Base-by-base conservation (phyloP, 805 yeast species). In the Nakazawaea ishiwadae region DNA sequence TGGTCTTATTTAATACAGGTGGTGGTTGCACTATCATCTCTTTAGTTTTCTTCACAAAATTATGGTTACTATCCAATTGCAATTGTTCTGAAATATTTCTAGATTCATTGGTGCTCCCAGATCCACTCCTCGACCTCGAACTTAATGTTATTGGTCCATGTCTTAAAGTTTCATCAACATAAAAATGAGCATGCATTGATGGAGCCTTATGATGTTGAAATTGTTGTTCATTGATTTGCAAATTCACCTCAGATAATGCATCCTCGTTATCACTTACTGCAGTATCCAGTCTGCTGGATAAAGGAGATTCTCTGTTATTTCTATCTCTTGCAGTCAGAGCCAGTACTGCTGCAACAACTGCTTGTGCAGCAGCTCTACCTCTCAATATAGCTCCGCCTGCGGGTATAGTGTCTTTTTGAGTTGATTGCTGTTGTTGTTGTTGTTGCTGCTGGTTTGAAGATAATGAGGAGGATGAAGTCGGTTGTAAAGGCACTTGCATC, bases 121-220 rank as follows among this genome's bases (percentile, higher is more conserved):
- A 60, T 2, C 61, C 59, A 32, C 63, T 58, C 18, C 65, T 50
- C 1, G 62, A 57, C 37, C 71, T 54, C 7, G 58, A 56, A 12
- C 64, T 52, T 19, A 23, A 26, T 2, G 37, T 39, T 4, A 16
- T 28, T 3, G 60, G 55, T 4, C 65, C 66, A 51, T 73, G 80
- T 52, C 76, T 81, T n/a, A 77, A 55, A 1, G 82, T 69, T 43
- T 84, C 90, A 46, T 80, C 84, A 8, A 78, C 79, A 49, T 72
- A 74, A 55, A 85, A 85, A 60, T 84, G 95, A 0, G 93, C 89
- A 60, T 85, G 95, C 47, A 81, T 81, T 1, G 85, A 73, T 14
- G 84, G 71, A 16, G 73, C 55, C 56, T 77, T 73, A 50, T 75
- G 74, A 52, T 75, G 83, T 1, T 14, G 14, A 21, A 35, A 44